Evolutionary conservation across 148 eudicot species (phyloP), one percentile per base, ranked within the genome.

Genomic region (Mesembryanthemum crystallinum): DNA sequence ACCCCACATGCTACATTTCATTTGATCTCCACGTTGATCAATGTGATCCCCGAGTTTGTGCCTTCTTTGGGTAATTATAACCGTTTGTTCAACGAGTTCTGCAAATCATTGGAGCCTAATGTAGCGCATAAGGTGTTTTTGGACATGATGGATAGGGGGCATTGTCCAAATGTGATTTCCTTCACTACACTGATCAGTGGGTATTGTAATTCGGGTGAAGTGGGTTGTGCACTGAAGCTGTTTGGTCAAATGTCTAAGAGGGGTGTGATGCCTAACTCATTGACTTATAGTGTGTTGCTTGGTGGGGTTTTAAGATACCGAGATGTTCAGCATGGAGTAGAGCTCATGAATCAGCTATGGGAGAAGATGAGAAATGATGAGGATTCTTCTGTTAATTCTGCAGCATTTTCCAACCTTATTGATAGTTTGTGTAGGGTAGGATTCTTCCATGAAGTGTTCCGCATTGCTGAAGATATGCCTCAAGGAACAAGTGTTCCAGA

Each of bases 111-210:
- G 42, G 79, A 77, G 66, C 77, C 81, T n/a, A 32, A 8, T 24
- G 80, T 79, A 15, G 97, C 86, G 54, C 96, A 87, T 76, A 42
- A 76, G 79, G 77, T 92, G 89, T 76, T 94, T 33, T 68, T 80
- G 28, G 90, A 88, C 30, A 86, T 90, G 98, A 72, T 78, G 39
- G 54, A 57, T 23, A 89, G 84, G 71, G 98, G 97, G 24, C 92
- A 83, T 77, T 66, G 21, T 42, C 92, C 94, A 5, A 90, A 77
- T 84, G 92, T 70, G 49, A 86, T 94, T 73, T 77, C 94, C 8
- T 94, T 88, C 71, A 92, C 98, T 29, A 84, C 92, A n/a, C 71
- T 94, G 73, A 81, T 92, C 42, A 81, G 72, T 67, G 98, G 98
- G 69, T 94, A 86, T 66, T 85, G 91, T 73, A 61, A 65, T 61